phyloP scores from a whole-genome alignment of 352 stramenopile species.

The Phytophthora colocasiae region DNA sequence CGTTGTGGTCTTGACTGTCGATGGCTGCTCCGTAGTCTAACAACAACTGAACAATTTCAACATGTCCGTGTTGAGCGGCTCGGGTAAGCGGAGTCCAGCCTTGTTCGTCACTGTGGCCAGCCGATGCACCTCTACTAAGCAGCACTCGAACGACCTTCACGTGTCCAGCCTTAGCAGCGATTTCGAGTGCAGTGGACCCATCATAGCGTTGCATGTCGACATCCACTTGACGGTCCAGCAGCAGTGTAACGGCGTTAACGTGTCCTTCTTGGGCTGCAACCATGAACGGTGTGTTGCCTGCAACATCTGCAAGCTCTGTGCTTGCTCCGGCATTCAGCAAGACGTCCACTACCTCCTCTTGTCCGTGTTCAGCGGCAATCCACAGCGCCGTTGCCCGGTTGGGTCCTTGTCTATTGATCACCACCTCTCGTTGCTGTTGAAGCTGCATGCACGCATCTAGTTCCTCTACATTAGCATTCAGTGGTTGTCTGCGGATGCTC shows the following conservation, averaged over 20 bases:
- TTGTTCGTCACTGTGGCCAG: slow-evolving; percentile 12
- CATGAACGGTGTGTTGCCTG: slow-evolving; percentile 18
- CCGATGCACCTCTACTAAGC: slow-evolving; percentile 18
- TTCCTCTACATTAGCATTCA: background rate
- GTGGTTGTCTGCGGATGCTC: slow-evolving; percentile 16
- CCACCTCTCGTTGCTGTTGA: slow-evolving; percentile 15
- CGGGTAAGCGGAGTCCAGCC: slow-evolving; percentile 23
- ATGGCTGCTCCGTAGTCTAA: slow-evolving; percentile 19
- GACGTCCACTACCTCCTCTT: slow-evolving; percentile 15
- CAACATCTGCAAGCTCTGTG: slow-evolving; percentile 11
- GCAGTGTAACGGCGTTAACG: slow-evolving; percentile 9
- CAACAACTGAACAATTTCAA: slow-evolving; percentile 21
- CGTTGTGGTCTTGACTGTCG: slow-evolving; percentile 29
- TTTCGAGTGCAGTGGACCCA: slow-evolving; percentile 21
- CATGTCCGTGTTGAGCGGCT: slow-evolving; percentile 21
- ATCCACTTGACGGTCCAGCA: slow-evolving; percentile 17
- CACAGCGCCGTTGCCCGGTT: slow-evolving; percentile 21
- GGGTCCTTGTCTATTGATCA: slow-evolving; percentile 21
- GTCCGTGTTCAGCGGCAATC: slow-evolving; percentile 25
- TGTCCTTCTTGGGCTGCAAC: slow-evolving; percentile 24
- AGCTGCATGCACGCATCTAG: slow-evolving; percentile 18
- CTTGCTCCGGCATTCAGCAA: slow-evolving; percentile 25
- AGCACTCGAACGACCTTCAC: slow-evolving; percentile 17
- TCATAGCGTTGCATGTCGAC: slow-evolving; percentile 19
- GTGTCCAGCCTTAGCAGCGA: slow-evolving; percentile 13